These are phyloP conservation scores for Abelmoschus esculentus DNA, from an alignment of 345 rosid genomes.

Conservation along the genomic window DNA sequence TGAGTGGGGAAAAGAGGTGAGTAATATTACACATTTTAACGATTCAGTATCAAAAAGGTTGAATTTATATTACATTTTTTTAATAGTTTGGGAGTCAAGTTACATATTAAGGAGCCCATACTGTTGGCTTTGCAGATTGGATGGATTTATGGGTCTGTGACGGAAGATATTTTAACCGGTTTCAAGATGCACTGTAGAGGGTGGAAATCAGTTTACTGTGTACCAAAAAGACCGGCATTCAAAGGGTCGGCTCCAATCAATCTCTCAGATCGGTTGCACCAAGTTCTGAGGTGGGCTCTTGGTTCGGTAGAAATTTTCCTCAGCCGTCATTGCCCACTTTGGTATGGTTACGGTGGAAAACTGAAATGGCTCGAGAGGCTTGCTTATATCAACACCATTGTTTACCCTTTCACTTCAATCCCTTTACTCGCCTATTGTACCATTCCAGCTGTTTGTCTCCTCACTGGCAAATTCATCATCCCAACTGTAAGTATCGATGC, in stretches of 20 bases:
- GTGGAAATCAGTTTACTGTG: slow-evolving; percentile 83
- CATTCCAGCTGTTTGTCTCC: slow-evolving; percentile 86
- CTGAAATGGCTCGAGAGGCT: slow-evolving; percentile 82
- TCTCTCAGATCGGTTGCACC: slow-evolving; percentile 85
- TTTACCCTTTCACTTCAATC: slow-evolving; percentile 91
- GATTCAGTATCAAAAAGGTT: background rate
- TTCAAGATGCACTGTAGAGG: slow-evolving; percentile 98
- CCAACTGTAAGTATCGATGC: slow-evolving; percentile 45
- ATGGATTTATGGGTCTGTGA: slow-evolving; percentile 90
- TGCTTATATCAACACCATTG: slow-evolving; percentile 86
- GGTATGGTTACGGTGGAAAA: slow-evolving; percentile 95
- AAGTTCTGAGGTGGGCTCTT: slow-evolving; percentile 91
- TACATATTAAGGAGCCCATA: background rate
- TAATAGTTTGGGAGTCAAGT: background rate
- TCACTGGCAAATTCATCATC: slow-evolving; percentile 86
- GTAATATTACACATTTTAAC: background rate
- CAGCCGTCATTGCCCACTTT: slow-evolving; percentile 86
- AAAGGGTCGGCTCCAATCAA: slow-evolving; percentile 95
- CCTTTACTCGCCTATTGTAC: slow-evolving; percentile 86
- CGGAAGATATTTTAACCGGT: slow-evolving; percentile 85
- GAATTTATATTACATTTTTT: background rate
- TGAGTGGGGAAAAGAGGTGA: slow-evolving; percentile 98
- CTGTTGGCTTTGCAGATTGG: slow-evolving; percentile 52
- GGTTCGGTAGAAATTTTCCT: slow-evolving; percentile 94
- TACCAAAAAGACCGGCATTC: slow-evolving; percentile 75